Evolutionary conservation across 495 filamentous ascomycete species (phyloP).

Genomic region (Chaetomidium leptoderma): DNA sequence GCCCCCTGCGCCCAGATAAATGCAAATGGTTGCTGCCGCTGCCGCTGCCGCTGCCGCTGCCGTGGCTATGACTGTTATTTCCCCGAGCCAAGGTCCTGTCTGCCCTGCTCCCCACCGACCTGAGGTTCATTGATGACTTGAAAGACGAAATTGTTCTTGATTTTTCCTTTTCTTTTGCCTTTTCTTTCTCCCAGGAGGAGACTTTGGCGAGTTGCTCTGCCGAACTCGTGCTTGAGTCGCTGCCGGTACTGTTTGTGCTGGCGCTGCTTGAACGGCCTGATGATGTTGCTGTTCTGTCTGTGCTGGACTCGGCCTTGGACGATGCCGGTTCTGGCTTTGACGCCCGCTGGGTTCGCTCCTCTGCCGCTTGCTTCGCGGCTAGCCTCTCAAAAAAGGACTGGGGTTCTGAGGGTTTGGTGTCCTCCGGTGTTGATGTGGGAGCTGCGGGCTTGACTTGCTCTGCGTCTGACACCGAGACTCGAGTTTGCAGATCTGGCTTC

Average conservation of each 20-base stretch:
- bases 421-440: background rate
- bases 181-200: background rate
- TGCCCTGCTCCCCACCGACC: background rate
- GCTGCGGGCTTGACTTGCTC: too few relatives aligned
- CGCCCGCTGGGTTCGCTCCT: too few relatives aligned
- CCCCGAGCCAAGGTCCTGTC: background rate
- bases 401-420: background rate
- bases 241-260: background rate
- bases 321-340: background rate
- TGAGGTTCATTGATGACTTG: background rate
- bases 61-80: background rate
- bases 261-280: slow-evolving; percentile 4
- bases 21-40: slow-evolving; percentile 20
- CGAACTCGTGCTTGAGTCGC: background rate
- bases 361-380: background rate
- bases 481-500: background rate
- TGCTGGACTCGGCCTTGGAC: background rate
- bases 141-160: background rate
- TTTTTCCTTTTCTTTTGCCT: background rate
- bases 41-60: background rate
- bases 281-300: background rate
- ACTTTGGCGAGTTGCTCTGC: background rate
- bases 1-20: slow-evolving; percentile 18
- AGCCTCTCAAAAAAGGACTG: background rate
- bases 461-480: background rate